These are phyloP conservation scores for Claviceps sp. DNA, from an alignment of 2,329 filamentous ascomycete genomes.

Conservation along the genomic window DNA sequence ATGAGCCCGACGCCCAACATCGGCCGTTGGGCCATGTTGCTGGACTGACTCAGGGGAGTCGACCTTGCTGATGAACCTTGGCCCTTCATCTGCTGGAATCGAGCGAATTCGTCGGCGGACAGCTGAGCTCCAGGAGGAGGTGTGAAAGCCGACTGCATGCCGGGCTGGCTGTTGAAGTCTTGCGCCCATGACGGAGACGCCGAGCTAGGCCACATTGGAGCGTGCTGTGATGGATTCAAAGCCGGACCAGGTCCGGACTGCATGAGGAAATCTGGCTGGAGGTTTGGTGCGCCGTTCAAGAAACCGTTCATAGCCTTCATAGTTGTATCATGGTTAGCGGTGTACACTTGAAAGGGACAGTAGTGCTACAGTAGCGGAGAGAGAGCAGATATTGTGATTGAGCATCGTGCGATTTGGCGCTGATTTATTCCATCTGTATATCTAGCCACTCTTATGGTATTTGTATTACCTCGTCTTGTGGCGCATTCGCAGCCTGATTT, in stretches of 20 bases:
- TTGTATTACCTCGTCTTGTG: constrained; percentile 54
- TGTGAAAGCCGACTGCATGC: constrained; percentile 60
- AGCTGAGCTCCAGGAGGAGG: constrained; percentile 49
- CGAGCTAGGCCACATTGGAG: constrained; percentile 39
- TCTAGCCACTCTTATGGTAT: too few species aligned
- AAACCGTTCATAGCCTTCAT: constrained; percentile 84
- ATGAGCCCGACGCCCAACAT: constrained; percentile 44
- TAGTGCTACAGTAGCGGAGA: not conserved
- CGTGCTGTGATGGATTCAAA: constrained; percentile 35
- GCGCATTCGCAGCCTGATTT: constrained; percentile 52
- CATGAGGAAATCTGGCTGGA: constrained; percentile 41
- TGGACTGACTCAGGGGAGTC: constrained; percentile 42
- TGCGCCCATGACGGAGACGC: constrained; percentile 41
- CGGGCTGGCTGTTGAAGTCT: constrained; percentile 43
- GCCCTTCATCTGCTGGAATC: constrained; percentile 64
- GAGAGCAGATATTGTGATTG: not conserved
- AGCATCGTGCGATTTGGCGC: too few species aligned
- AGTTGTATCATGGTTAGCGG: not conserved
- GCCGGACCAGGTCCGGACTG: constrained; percentile 32
- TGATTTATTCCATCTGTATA: too few species aligned
- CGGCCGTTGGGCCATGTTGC: constrained; percentile 38
- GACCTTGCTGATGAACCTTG: constrained; percentile 37
- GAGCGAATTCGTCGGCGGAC: constrained; percentile 71
- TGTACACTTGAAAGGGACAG: not conserved
- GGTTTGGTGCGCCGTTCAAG: constrained; percentile 59